Evolutionary conservation across 2,329 filamentous ascomycete genomes (phyloP), one percentile per base, ranked within the genome.

Genomic region (Rutstroemia sp.): DNA sequence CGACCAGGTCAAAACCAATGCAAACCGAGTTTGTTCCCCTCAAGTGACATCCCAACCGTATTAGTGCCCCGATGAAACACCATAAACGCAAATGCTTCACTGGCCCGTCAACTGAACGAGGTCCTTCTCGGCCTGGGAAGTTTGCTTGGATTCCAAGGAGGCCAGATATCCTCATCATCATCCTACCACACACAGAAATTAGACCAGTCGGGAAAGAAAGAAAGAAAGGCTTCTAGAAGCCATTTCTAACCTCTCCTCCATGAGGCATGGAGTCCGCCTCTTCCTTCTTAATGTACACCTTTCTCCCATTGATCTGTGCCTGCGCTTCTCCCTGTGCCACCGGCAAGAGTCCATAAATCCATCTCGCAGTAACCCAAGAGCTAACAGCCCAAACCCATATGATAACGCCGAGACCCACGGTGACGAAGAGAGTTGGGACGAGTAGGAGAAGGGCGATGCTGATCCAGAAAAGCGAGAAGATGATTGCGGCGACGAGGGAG

Each of bases 381-480:
- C 76, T 79, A 8, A 87, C 72, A 7, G 78, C 83, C 82, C 84
- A 88, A 17, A 80, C 71, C 81, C 88, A 92, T 59, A 86, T 71
- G 58, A 85, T 77, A 1, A 83, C 72, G 5, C 82, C 87, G 21
- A 83, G 69, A 48, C 78, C 78, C 12, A 79, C 82, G 2, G 86
- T 84, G 60, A 89, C 69, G 69, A 88, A 80, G 39, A 92, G 72
- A 0, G 83, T 79, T 1, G 88, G 88, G 0, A 89, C 72, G 16
- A 94, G 77, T 42, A 92, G 68, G 48, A 89, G 68, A 10, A 88
- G 73, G 2, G 85, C 86, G 46, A 89, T 69, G 51, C 83, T 81
- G 53, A 83, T 78, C 75, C 83, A 86, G 73, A 87, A 84, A 48
- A 87, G 76, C 1, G 81, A 79, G 73, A 89, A 88, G 56, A 84